Percentiles rank a stretch among this genome's conserved stretches.
Conservation (phyloP, 2,329 filamentous ascomycete species). For the Colletotrichum sp. region DNA sequence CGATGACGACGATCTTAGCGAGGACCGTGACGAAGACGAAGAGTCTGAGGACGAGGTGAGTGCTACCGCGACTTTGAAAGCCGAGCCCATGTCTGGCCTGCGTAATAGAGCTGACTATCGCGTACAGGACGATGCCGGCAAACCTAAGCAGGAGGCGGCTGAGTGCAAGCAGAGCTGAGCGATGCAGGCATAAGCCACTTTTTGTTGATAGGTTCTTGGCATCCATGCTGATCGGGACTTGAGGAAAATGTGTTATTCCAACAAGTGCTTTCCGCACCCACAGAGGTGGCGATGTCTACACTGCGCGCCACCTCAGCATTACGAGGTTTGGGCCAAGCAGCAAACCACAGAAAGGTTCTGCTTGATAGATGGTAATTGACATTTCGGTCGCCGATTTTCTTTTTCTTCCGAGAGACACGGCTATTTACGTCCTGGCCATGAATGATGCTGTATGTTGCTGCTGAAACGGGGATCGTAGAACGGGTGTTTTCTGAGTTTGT, state of each 20-base stretch:
- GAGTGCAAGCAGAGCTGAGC: conserved; percentile 94
- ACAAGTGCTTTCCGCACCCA: not conserved
- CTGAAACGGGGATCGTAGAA: conserved; percentile 12
- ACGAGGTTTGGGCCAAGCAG: not conserved
- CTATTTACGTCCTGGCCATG: conserved; percentile 10
- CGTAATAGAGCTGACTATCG: conserved; percentile 15
- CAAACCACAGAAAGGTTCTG: not conserved
- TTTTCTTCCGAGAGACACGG: conserved; percentile 3
- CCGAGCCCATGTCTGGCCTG: not conserved
- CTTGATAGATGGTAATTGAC: conserved; percentile 24
- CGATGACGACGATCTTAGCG: conserved; percentile 85
- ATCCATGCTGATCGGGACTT: not conserved
- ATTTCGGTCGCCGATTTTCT: conserved; percentile 1
- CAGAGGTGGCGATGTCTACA: not conserved
- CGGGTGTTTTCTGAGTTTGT: not conserved
- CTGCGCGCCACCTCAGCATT: not conserved
- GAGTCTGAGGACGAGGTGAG: conserved; percentile 80
- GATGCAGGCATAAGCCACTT: conserved; percentile 40
- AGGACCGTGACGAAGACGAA: conserved; percentile 83
- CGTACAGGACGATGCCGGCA: conserved; percentile 78
- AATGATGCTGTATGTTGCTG: conserved; percentile 18
- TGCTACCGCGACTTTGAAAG: conserved; percentile 2
- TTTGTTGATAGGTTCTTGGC: conserved; percentile 12
- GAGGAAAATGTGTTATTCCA: not conserved
- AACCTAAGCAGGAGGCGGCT: conserved; percentile 91